Evolutionary conservation across 2,329 filamentous ascomycete species (phyloP).

Genomic region (Chaetomium strumarium): DNA sequence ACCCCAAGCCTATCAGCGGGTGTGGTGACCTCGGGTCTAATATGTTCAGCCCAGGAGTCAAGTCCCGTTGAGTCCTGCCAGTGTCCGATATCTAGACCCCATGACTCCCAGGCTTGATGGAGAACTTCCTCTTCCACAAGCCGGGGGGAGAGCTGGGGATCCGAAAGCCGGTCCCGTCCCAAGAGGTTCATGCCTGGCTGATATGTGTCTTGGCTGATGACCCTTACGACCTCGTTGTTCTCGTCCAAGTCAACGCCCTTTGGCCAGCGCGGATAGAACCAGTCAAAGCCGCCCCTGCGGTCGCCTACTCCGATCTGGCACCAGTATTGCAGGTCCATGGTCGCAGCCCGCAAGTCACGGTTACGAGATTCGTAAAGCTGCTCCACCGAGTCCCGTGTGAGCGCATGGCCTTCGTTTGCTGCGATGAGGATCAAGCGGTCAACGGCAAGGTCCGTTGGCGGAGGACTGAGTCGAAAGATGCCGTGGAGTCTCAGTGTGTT

Average conservation of each 20-base stretch:
- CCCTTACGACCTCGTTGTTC: constrained; percentile 62
- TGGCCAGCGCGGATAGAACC: constrained; percentile 78
- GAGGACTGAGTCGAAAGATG: constrained; percentile 68
- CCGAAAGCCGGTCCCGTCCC: constrained; percentile 51
- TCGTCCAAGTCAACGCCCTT: constrained; percentile 63
- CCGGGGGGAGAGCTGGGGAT: constrained; percentile 31
- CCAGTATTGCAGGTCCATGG: constrained; percentile 89
- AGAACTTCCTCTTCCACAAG: constrained; percentile 55
- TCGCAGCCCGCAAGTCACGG: constrained; percentile 70
- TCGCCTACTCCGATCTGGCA: constrained; percentile 95
- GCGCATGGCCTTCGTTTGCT: constrained; percentile 80
- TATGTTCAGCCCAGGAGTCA: constrained; percentile 32
- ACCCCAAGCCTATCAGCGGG: constrained; percentile 27
- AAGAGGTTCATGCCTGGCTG: constrained; percentile 71
- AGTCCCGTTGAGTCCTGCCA: constrained; percentile 44
- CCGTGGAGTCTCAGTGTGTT: constrained; percentile 73
- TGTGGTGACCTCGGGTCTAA: constrained; percentile 15
- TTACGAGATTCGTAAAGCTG: constrained; percentile 64
- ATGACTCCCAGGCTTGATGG: constrained; percentile 60
- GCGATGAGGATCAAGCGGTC: constrained; percentile 80
- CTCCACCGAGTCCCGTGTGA: constrained; percentile 61
- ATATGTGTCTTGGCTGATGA: constrained; percentile 79
- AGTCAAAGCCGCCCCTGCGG: constrained; percentile 78
- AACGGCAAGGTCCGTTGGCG: constrained; percentile 60
- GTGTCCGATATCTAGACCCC: constrained; percentile 58